Percentiles rank a stretch among this genome's conserved stretches.
These are phyloP conservation scores for Fusarium sp. DNA, from an alignment of 2,329 filamentous ascomycete species.

Conservation along the genomic window DNA sequence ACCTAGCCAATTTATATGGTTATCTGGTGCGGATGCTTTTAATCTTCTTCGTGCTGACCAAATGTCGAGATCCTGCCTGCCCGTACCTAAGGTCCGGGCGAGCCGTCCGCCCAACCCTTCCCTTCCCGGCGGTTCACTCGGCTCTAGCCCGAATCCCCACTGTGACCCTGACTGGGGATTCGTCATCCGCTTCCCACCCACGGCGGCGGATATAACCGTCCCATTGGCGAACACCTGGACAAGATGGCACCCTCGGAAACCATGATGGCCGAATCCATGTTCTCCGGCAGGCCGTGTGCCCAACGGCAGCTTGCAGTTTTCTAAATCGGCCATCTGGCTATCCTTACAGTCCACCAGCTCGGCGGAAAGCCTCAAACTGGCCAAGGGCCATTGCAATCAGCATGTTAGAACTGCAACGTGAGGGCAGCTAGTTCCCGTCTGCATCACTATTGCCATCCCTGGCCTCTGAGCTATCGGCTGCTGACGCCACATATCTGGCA, in stretches of 20 bases:
- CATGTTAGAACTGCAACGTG: slow-evolving; percentile 32
- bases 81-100: slow-evolving; percentile 36
- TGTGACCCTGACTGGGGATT: slow-evolving; percentile 49
- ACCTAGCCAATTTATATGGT: neutral
- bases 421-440: slow-evolving; percentile 35
- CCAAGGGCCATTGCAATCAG: slow-evolving; percentile 42
- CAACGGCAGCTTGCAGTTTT: slow-evolving; percentile 47
- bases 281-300: slow-evolving; percentile 40
- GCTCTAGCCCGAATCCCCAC: slow-evolving; percentile 54
- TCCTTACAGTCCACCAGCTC: slow-evolving; percentile 42
- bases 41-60: slow-evolving; percentile 34
- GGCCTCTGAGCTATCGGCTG: slow-evolving; percentile 39
- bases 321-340: slow-evolving; percentile 33
- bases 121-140: slow-evolving; percentile 54
- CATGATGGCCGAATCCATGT: slow-evolving; percentile 43
- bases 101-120: slow-evolving; percentile 43
- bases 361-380: slow-evolving; percentile 48
- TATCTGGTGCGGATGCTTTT: slow-evolving; percentile 7
- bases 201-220: slow-evolving; percentile 50
- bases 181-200: slow-evolving; percentile 49
- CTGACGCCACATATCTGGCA: slow-evolving; percentile 48
- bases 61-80: slow-evolving; percentile 47
- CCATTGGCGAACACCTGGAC: slow-evolving; percentile 51
- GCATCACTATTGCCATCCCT: slow-evolving; percentile 35
- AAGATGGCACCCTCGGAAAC: slow-evolving; percentile 45